Percentiles rank a stretch among this genome's conserved stretches.
These are phyloP conservation scores for Helicosporidium sp. DNA, from an alignment of 139 green algal species.

Conservation along the genomic window DNA sequence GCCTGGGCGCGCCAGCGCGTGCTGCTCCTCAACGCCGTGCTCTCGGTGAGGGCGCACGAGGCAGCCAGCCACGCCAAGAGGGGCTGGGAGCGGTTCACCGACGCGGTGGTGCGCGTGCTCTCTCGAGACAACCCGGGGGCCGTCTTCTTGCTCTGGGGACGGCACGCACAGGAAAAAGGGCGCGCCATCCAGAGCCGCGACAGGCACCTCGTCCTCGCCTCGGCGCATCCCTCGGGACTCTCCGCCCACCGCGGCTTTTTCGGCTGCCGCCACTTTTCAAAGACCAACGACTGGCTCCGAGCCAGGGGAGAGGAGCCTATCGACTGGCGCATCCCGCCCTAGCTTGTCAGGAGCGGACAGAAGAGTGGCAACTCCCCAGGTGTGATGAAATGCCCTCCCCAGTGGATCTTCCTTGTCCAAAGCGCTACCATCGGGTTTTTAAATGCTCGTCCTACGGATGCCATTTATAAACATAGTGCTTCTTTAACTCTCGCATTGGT, in stretches of 20 bases:
- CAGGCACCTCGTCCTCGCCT: conserved; percentile 48
- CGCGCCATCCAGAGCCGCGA: conserved; percentile 28
- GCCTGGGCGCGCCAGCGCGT: conserved; percentile 54
- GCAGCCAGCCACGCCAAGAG: conserved; percentile 69
- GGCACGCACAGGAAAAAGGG: conserved; percentile 39
- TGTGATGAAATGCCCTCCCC: conserved; percentile 7
- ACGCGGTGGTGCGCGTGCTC: conserved; percentile 54
- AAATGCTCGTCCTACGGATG: too few relatives aligned
- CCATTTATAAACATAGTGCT: too few relatives aligned
- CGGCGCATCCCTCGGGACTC: conserved; percentile 47
- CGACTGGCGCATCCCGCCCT: too few relatives aligned
- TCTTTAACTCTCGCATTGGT: too few relatives aligned
- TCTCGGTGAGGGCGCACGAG: conserved; percentile 66
- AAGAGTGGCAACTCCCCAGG: too few relatives aligned
- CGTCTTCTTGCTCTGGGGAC: conserved; percentile 85
- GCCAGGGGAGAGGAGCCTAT: conserved; percentile 38
- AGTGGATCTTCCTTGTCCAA: too few relatives aligned
- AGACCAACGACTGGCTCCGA: conserved; percentile 51
- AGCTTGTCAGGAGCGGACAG: too few relatives aligned
- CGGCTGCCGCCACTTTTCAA: conserved; percentile 67
- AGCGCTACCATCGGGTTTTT: too few relatives aligned
- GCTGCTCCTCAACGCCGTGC: conserved; percentile 79
- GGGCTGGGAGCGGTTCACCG: conserved; percentile 84
- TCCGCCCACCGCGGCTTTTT: conserved; percentile 66
- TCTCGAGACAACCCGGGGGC: conserved; percentile 33